Base-by-base conservation (phyloP, 2,329 filamentous ascomycete genomes). In the Nigrospora osmanthi region DNA sequence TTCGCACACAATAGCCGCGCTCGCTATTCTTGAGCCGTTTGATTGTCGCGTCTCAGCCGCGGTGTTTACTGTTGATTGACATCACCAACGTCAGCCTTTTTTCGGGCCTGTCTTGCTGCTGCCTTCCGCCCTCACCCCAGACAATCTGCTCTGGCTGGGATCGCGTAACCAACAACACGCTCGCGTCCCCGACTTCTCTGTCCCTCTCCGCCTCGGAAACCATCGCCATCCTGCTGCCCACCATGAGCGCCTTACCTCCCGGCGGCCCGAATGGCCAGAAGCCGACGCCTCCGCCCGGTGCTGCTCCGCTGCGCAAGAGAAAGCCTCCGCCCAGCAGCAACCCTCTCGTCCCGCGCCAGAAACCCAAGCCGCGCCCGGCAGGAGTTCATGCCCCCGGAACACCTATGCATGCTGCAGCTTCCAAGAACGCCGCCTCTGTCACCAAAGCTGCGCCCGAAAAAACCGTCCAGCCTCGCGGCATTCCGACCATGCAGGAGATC, bases 311-410 rank as follows among this genome's bases (percentile, higher is more conserved):
- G 52, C 64, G 70, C 41, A 64, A 67, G 44, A 65, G 75, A 45
- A 74, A 72, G 47, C 70, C 70, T 11, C 73, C 16, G 19, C 42
- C 42, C 5, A 37, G 72, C 47, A 67, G 65, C 39, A 63, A 87
- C 54, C 84, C 85, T 30, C 67, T 87, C 16, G 79, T 84, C 42
- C 71, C 81, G 43, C 74, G 79, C 38, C 80, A 83, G 57, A 78
- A 72, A 51, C 66, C 69, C 3, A 48, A 59, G 17, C 59, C 58
- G 47, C 60, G 65, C 42, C 67, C 68, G 1, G 61, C 61, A 36
- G 47, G 43, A 28, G 44, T 49, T 9, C 47, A 49, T 36, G 47
- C 47, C 31, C 47, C 47, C n/a, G 47, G 47, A 28, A 49, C 51
- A 31, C 58, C 58, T 43, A 41, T 55, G 30, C 51, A 57, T 48